Conservation (phyloP, 208 protist species). For the Crithidia bombi region DNA sequence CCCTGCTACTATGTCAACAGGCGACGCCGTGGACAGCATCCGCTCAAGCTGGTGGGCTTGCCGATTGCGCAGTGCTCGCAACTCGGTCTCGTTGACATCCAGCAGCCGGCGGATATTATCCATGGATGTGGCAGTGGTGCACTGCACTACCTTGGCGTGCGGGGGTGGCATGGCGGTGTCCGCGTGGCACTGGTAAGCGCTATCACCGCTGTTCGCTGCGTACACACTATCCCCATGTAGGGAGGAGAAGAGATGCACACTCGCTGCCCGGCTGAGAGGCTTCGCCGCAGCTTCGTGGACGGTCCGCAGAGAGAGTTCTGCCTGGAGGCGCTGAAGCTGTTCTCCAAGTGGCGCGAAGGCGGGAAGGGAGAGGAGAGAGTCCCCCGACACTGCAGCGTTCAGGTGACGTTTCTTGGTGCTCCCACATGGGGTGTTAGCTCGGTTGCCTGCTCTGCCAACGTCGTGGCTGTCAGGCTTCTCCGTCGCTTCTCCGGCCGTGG, state of each 20-base stretch:
- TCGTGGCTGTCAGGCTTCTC: no score
- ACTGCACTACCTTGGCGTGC: conserved; percentile 15
- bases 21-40: not conserved
- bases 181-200: conserved; percentile 15
- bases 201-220: not conserved
- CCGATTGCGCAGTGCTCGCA: conserved; percentile 9
- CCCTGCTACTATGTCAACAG: not conserved
- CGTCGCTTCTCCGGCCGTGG: not conserved
- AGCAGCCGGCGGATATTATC: conserved; percentile 13
- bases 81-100: conserved; percentile 14
- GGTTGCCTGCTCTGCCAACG: not conserved
- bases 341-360: conserved; percentile 1
- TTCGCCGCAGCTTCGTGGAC: not conserved
- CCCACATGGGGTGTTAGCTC: not conserved
- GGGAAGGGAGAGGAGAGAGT: not conserved
- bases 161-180: conserved; percentile 11
- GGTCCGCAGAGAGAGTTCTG: not conserved
- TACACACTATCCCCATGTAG: conserved; percentile 5
- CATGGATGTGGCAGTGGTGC: not conserved
- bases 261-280: not conserved
- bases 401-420: not conserved
- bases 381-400: not conserved
- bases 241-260: not conserved
- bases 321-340: not conserved
- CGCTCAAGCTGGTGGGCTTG: conserved; percentile 3